A percentile compares a stretch with the other conserved stretches of the same genome.
phyloP scores from a whole-genome alignment of 805 yeast genomes.

The Wickerhamiella australiensis region DNA sequence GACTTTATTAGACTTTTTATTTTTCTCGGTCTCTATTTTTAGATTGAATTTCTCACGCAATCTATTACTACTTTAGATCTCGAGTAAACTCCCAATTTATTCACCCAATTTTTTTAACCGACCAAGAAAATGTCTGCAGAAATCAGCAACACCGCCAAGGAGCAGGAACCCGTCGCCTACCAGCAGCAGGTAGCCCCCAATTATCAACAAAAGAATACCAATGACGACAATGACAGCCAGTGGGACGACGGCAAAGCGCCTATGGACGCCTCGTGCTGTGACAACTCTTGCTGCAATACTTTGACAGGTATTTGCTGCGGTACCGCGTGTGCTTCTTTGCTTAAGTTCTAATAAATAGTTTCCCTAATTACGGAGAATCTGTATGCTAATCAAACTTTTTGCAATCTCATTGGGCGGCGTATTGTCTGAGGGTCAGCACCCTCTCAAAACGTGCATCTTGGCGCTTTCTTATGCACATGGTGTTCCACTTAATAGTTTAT shows the following conservation, averaged over 20 bases:
- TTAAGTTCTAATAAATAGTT: not conserved
- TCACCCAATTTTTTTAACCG: not conserved
- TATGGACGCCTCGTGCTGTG: not conserved
- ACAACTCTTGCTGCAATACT: not conserved
- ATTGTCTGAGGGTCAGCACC: not conserved
- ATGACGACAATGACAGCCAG: not conserved
- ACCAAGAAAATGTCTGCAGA: not conserved
- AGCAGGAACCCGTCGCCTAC: not conserved
- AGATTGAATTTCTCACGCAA: not conserved
- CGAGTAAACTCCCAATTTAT: not conserved
- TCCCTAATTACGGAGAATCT: not conserved
- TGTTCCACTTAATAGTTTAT: slow-evolving; percentile 24
- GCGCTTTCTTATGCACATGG: not conserved
- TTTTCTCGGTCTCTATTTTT: too few species aligned
- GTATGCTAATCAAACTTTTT: too few species aligned
- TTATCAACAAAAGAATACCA: not conserved
- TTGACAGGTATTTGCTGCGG: not conserved
- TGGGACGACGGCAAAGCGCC: not conserved
- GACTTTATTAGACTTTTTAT: not conserved
- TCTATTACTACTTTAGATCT: not conserved
- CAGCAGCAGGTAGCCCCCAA: not conserved
- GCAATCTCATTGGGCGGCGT: too few species aligned
- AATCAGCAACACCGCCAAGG: not conserved
- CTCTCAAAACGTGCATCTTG: not conserved
- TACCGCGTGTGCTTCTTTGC: not conserved